phyloP scores from a whole-genome alignment of 2,329 filamentous ascomycete genomes.

The Aspergillus sp. region DNA sequence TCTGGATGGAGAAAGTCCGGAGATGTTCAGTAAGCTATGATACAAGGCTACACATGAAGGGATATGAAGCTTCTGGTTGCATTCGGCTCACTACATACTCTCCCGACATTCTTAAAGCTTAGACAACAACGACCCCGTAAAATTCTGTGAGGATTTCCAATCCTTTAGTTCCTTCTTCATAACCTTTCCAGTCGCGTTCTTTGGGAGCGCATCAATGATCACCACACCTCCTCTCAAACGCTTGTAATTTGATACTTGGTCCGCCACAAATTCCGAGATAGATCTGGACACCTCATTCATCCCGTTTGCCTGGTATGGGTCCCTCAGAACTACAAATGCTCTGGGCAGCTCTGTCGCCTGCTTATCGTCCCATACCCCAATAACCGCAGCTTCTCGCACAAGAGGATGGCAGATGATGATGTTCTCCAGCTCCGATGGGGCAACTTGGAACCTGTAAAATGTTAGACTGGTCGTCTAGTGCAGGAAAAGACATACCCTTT shows the following conservation, averaged over 20 bases:
- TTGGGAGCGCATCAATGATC: constrained; percentile 14
- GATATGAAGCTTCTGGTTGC: too few species aligned
- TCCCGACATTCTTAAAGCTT: neutral
- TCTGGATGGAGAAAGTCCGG: neutral
- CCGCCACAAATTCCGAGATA: constrained; percentile 5
- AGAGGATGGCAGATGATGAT: constrained; percentile 33
- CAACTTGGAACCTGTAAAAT: constrained; percentile 26
- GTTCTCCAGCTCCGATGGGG: constrained; percentile 39
- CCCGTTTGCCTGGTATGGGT: neutral
- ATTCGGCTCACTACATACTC: too few species aligned
- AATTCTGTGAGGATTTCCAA: neutral
- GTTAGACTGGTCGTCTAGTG: neutral
- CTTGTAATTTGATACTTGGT: constrained; percentile 15
- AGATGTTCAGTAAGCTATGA: neutral
- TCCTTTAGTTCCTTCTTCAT: constrained; percentile 5
- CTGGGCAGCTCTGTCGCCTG: constrained; percentile 1
- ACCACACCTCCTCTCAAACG: constrained; percentile 13
- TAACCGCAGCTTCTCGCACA: constrained; percentile 39
- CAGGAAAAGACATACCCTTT: constrained; percentile 8
- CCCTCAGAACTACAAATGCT: neutral
- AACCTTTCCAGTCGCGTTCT: constrained; percentile 17
- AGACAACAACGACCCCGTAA: neutral
- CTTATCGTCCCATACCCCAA: constrained; percentile 28
- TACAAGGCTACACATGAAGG: too few species aligned
- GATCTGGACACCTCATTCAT: neutral